These are phyloP conservation scores for Coemansia sp. DNA, from an alignment of 192 early-diverging fungal genomes.

Conservation along the genomic window DNA sequence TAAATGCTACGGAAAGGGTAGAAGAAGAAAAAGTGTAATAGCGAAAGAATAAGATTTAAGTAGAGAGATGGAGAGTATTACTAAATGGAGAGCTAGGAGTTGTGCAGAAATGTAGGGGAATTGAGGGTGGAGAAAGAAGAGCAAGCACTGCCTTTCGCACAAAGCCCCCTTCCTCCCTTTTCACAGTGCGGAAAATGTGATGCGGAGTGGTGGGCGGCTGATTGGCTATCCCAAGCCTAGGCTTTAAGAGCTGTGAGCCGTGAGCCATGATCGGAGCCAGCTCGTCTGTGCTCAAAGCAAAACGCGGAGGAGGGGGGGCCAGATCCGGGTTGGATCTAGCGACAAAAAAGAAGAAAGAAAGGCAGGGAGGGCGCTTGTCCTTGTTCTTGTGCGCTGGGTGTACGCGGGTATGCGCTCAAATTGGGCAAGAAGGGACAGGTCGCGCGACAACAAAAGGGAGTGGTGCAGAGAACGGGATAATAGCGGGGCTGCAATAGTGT, in stretches of 20 bases:
- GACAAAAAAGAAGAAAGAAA: neutral
- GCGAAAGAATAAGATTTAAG: neutral
- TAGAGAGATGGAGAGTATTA: neutral
- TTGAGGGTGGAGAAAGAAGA: neutral
- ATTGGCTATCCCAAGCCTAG: neutral
- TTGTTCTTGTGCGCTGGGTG: neutral
- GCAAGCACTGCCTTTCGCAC: neutral
- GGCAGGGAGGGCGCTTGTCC: neutral
- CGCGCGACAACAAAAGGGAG: neutral
- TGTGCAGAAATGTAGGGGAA: neutral
- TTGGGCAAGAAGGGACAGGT: neutral
- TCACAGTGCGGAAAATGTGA: neutral
- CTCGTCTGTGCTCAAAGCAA: neutral
- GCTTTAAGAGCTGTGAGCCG: neutral
- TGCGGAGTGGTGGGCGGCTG: neutral
- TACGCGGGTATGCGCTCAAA: constrained; percentile 6
- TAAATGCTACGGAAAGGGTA: neutral
- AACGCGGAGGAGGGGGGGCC: neutral
- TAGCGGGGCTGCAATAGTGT: neutral
- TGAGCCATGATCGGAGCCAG: neutral
- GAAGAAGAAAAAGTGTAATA: constrained; percentile 6
- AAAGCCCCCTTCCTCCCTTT: neutral
- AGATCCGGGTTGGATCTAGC: neutral
- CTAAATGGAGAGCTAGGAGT: neutral
- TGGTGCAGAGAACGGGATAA: neutral